Percentiles rank a stretch among this genome's conserved stretches.
These are phyloP conservation scores for Alternaria solani DNA, from an alignment of 2,329 filamentous ascomycete genomes.

Conservation along the genomic window DNA sequence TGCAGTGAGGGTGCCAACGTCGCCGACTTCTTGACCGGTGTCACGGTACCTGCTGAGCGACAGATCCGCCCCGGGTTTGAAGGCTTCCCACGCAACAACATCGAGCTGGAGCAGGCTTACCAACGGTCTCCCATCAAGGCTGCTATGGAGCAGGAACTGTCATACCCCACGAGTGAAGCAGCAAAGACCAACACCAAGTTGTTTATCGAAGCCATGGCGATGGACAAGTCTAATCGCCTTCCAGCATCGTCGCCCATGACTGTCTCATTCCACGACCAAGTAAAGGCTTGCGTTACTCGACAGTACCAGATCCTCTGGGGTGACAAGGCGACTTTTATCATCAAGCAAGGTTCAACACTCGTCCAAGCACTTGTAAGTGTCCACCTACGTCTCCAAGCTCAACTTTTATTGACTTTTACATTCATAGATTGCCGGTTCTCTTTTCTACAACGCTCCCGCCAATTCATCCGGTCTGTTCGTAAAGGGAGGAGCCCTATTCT, in stretches of 20 bases:
- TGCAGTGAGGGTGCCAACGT: slow-evolving; percentile 70
- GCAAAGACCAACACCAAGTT: slow-evolving; percentile 50
- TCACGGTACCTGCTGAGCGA: slow-evolving; percentile 62
- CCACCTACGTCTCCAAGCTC: background rate
- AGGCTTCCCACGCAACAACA: slow-evolving; percentile 53
- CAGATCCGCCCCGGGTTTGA: slow-evolving; percentile 53
- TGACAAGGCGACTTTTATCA: slow-evolving; percentile 69
- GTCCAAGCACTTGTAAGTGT: slow-evolving; percentile 57
- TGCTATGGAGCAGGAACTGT: slow-evolving; percentile 64
- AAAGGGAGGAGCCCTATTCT: slow-evolving; percentile 71
- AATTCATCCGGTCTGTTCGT: slow-evolving; percentile 69
- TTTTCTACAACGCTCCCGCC: slow-evolving; percentile 70
- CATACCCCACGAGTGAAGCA: slow-evolving; percentile 63
- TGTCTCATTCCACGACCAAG: slow-evolving; percentile 51
- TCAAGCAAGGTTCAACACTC: slow-evolving; percentile 67
- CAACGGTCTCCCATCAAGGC: slow-evolving; percentile 59
- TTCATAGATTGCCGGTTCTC: slow-evolving; percentile 66
- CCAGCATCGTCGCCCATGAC: slow-evolving; percentile 64
- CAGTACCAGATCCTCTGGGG: slow-evolving; percentile 73
- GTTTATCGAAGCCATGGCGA: slow-evolving; percentile 62
- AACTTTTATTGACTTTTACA: background rate
- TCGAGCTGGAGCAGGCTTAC: slow-evolving; percentile 57
- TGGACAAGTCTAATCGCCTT: slow-evolving; percentile 65
- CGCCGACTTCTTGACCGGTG: slow-evolving; percentile 78
- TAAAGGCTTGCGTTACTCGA: slow-evolving; percentile 64